phyloP scores from a whole-genome alignment of 192 early-diverging fungal genomes.

The Oehlia diaphana region DNA sequence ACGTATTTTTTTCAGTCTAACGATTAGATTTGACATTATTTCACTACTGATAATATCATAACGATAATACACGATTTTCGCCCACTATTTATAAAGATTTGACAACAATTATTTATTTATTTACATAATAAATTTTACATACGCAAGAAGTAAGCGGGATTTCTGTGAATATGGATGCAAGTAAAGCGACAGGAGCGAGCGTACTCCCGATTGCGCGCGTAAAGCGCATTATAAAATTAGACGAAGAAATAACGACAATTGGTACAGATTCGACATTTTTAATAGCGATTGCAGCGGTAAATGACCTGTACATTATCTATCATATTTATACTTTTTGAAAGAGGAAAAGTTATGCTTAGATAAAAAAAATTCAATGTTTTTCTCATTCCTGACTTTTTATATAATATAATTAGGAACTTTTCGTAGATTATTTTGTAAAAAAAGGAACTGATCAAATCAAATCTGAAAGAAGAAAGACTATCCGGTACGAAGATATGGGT shows the following conservation, averaged over 20 bases:
- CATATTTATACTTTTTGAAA: not conserved
- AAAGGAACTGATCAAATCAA: slow-evolving; percentile 63
- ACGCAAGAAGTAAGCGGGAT: not conserved
- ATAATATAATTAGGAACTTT: slow-evolving; percentile 53
- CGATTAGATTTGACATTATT: too few relatives aligned
- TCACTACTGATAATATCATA: too few relatives aligned
- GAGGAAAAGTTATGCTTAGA: not conserved
- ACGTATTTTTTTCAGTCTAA: too few relatives aligned
- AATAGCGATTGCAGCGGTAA: slow-evolving; percentile 65
- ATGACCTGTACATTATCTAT: not conserved
- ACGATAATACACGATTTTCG: not conserved
- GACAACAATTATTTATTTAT: too few relatives aligned
- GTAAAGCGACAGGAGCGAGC: slow-evolving; percentile 47
- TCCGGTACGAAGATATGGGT: slow-evolving; percentile 73
- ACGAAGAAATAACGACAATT: slow-evolving; percentile 68
- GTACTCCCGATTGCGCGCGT: slow-evolving; percentile 66
- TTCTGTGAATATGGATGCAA: slow-evolving; percentile 5
- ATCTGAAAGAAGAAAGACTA: slow-evolving; percentile 68
- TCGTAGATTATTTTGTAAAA: slow-evolving; percentile 65
- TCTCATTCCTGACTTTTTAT: not conserved
- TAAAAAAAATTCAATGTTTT: not conserved
- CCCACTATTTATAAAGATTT: not conserved
- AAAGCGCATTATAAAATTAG: slow-evolving; percentile 73
- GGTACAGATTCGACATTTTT: slow-evolving; percentile 67
- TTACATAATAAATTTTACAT: not conserved